Evolutionary conservation across 306 rosid species (phyloP).

Genomic region (Acacia confusa): DNA sequence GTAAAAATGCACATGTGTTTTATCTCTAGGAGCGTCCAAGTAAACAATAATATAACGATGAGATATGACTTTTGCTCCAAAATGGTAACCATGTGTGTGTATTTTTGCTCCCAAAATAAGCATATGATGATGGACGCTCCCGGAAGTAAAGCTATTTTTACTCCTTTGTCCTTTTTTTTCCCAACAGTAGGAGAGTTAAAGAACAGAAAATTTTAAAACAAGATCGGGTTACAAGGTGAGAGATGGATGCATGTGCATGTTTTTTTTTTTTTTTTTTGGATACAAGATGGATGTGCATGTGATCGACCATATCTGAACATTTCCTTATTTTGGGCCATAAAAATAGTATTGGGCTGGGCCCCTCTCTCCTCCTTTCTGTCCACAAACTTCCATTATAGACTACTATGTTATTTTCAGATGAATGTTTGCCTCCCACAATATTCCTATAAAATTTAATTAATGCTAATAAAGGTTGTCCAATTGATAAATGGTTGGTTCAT

Average conservation of each 20-base stretch:
- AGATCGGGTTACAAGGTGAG: not conserved
- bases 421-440: not conserved
- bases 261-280: no score
- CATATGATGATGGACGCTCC: no score
- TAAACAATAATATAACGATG: no score
- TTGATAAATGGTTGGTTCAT: no score
- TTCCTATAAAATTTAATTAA: not conserved
- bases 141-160: no score
- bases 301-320: constrained; percentile 9
- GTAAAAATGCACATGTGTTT: no score
- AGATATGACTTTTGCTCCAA: no score
- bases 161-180: no score
- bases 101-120: no score
- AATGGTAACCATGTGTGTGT: no score
- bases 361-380: not conserved
- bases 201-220: not conserved
- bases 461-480: no score
- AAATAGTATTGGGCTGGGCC: constrained; percentile 5
- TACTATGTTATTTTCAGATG: not conserved
- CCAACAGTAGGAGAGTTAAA: not conserved
- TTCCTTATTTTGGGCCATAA: constrained; percentile 2
- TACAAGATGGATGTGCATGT: constrained; percentile 2
- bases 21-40: no score
- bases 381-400: not conserved
- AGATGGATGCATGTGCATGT: constrained; percentile 2